These are phyloP conservation scores for Musa acuminata DNA, from an alignment of 176 grass and related monocot species.

Conservation along the genomic window DNA sequence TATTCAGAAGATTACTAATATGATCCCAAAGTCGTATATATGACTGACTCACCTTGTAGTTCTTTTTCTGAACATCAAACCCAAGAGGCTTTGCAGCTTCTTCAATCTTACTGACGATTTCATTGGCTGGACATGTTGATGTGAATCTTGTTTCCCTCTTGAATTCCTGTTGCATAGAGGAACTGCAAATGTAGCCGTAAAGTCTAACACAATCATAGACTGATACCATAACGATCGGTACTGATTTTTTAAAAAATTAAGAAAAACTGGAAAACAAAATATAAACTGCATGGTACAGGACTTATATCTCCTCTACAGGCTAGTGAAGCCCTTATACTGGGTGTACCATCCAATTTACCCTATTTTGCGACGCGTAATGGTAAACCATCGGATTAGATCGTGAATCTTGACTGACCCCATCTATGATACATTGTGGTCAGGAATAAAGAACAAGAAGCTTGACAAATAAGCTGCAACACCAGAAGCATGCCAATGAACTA, in stretches of 20 bases:
- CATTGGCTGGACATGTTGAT: slow-evolving; percentile 72
- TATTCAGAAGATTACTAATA: background rate
- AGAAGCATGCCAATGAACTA: background rate
- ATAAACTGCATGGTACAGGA: no score
- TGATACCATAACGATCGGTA: no score
- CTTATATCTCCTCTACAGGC: no score
- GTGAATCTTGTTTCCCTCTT: slow-evolving; percentile 97
- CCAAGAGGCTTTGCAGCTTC: slow-evolving; percentile 96
- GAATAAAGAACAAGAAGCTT: background rate
- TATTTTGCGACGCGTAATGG: no score
- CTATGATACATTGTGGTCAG: no score
- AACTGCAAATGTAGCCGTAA: slow-evolving; percentile 10
- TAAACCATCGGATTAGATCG: no score
- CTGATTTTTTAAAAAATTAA: no score
- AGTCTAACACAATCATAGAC: background rate
- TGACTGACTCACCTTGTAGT: slow-evolving; percentile 59
- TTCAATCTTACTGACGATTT: slow-evolving; percentile 89
- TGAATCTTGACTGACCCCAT: no score
- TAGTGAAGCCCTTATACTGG: no score
- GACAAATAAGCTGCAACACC: background rate
- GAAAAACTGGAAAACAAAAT: no score
- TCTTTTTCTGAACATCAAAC: slow-evolving; percentile 95
- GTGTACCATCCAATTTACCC: no score
- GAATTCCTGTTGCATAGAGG: slow-evolving; percentile 48
- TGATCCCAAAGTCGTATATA: background rate